Evolutionary conservation across 2,329 filamentous ascomycete genomes (phyloP).

Genomic region (Talaromyces sp.): DNA sequence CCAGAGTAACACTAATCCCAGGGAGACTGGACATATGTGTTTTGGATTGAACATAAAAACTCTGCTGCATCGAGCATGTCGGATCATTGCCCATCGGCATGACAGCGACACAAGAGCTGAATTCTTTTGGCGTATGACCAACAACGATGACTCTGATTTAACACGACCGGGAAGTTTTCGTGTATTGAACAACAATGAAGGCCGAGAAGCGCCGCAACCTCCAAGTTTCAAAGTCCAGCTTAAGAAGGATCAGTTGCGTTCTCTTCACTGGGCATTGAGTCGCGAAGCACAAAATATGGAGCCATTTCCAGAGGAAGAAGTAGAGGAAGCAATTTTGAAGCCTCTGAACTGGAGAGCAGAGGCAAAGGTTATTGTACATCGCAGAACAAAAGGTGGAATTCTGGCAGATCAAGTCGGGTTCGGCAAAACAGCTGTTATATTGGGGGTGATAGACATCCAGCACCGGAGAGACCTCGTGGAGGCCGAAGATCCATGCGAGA

Average conservation of each 20-base stretch:
- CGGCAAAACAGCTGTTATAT: slow-evolving; percentile 59
- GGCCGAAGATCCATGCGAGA: slow-evolving; percentile 8
- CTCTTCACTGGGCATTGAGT: slow-evolving; percentile 54
- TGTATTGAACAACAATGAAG: slow-evolving; percentile 39
- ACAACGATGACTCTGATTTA: slow-evolving; percentile 36
- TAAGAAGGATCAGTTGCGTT: slow-evolving; percentile 49
- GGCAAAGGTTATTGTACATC: slow-evolving; percentile 33
- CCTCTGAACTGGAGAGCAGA: slow-evolving; percentile 55
- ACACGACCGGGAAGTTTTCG: slow-evolving; percentile 34
- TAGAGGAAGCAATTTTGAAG: slow-evolving; percentile 50
- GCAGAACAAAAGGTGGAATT: slow-evolving; percentile 51
- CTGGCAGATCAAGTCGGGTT: slow-evolving; percentile 61
- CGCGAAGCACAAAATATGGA: slow-evolving; percentile 44
- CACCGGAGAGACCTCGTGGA: slow-evolving; percentile 22
- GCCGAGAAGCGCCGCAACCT: slow-evolving; percentile 26
- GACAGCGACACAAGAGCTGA: slow-evolving; percentile 16
- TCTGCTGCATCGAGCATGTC: slow-evolving; percentile 31
- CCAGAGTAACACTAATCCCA: not conserved
- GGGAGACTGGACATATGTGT: slow-evolving; percentile 31
- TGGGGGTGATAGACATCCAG: slow-evolving; percentile 51
- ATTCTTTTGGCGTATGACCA: slow-evolving; percentile 43
- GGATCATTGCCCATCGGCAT: slow-evolving; percentile 17
- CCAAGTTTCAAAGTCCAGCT: slow-evolving; percentile 35
- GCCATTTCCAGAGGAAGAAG: slow-evolving; percentile 49
- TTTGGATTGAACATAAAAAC: slow-evolving; percentile 34